Conservation (phyloP, 768 basidiomycete genomes). For the Rhizopogon rudus region DNA sequence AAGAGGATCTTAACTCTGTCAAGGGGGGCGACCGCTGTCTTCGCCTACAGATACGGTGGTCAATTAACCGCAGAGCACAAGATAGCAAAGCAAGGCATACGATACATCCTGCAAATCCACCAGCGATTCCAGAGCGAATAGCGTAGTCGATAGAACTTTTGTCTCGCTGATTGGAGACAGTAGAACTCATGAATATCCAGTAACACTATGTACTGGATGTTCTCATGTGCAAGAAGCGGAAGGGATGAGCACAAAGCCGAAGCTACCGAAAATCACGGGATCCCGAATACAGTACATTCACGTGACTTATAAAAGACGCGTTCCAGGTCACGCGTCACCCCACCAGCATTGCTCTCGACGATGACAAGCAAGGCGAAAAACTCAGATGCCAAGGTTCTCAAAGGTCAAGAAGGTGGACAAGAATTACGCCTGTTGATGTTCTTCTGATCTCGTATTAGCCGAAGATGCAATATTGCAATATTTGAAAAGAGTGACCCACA, state of each 20-base stretch:
- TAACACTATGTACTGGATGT: neutral
- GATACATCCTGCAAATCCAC: conserved; percentile 90
- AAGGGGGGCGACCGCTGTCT: conserved; percentile 91
- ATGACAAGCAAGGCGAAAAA: conserved; percentile 48
- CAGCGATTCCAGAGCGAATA: conserved; percentile 83
- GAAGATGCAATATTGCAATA: conserved; percentile 77
- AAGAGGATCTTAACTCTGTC: conserved; percentile 99
- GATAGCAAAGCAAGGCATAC: conserved; percentile 44
- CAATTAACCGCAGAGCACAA: conserved; percentile 1
- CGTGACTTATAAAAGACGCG: neutral
- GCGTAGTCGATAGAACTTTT: conserved; percentile 56
- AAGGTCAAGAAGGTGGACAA: conserved; percentile 64
- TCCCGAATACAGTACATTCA: neutral
- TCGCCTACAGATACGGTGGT: conserved; percentile 52
- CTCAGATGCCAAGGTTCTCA: conserved; percentile 54
- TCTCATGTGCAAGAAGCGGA: conserved; percentile 4
- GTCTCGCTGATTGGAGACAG: conserved; percentile 37
- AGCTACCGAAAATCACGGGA: neutral
- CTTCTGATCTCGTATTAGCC: conserved; percentile 34
- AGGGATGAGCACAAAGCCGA: neutral
- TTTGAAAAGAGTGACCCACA: conserved; percentile 54
- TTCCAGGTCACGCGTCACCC: neutral
- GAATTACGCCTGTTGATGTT: neutral
- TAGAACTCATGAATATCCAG: conserved; percentile 27
- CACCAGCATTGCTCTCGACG: neutral